phyloP scores from a whole-genome alignment of 768 basidiomycete genomes.

The Tylopilus cervinicoccineus region DNA sequence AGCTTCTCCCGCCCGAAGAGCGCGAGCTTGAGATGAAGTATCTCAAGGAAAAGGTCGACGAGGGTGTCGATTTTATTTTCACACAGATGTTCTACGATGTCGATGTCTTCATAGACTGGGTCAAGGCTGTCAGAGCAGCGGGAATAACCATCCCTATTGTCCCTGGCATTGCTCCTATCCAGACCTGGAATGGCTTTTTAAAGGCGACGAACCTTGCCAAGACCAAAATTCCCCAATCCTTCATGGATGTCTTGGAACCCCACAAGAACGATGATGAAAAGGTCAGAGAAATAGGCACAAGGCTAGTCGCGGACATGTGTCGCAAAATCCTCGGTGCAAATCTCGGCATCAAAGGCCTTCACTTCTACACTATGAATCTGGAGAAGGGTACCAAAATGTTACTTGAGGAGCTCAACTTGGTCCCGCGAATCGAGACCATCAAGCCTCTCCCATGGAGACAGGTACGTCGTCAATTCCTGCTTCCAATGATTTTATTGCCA shows the following conservation, averaged over 20 bases:
- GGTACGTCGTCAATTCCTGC: slow-evolving; percentile 40
- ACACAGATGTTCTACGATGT: slow-evolving; percentile 99
- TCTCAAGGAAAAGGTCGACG: slow-evolving; percentile 89
- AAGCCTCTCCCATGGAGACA: slow-evolving; percentile 98
- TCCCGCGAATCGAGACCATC: slow-evolving; percentile 84
- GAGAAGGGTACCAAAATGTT: slow-evolving; percentile 96
- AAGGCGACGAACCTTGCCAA: slow-evolving; percentile 77
- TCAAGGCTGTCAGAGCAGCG: slow-evolving; percentile 71
- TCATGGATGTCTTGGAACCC: slow-evolving; percentile 77
- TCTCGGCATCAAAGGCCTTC: slow-evolving; percentile 83
- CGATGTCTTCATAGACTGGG: slow-evolving; percentile 90
- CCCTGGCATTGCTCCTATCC: slow-evolving; percentile 92
- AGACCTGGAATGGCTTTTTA: slow-evolving; percentile 94
- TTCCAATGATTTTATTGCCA: slow-evolving; percentile 1
- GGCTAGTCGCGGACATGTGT: slow-evolving; percentile 93
- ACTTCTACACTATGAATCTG: slow-evolving; percentile 97
- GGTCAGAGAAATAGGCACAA: slow-evolving; percentile 89
- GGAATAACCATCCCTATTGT: slow-evolving; percentile 89
- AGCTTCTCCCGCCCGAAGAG: slow-evolving; percentile 68
- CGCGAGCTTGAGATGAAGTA: slow-evolving; percentile 74
- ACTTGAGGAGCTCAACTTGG: slow-evolving; percentile 85
- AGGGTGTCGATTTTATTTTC: slow-evolving; percentile 90
- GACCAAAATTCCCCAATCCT: slow-evolving; percentile 70
- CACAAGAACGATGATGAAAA: slow-evolving; percentile 91
- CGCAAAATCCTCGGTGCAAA: slow-evolving; percentile 74